These are phyloP conservation scores for Chimonanthus salicifolius DNA, from an alignment of 164 flowering plant species.

Conservation along the genomic window DNA sequence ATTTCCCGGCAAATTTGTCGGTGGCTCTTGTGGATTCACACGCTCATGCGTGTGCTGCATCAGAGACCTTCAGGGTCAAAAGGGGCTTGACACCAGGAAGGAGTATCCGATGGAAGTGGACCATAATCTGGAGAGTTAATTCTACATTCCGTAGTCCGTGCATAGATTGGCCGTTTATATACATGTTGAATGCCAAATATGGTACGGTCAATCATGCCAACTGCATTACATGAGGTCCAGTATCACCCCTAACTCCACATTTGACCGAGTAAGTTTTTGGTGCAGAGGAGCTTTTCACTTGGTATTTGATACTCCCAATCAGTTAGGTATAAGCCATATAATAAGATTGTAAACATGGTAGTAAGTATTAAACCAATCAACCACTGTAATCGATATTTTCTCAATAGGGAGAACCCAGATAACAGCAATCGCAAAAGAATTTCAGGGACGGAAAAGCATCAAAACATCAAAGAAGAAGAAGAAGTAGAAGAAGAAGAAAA, in stretches of 20 bases:
- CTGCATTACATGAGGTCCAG: conserved; percentile 81
- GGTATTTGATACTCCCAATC: conserved; percentile 63
- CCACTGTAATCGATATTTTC: conserved; percentile 51
- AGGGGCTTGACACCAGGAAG: conserved; percentile 88
- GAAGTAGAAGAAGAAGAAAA: too few species aligned
- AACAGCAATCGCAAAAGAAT: too few species aligned
- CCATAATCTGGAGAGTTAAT: conserved; percentile 67
- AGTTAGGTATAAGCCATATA: conserved; percentile 65
- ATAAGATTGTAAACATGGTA: conserved; percentile 31
- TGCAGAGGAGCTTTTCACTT: conserved; percentile 18
- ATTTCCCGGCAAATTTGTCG: too few species aligned
- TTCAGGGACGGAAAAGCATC: not conserved
- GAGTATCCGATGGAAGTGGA: conserved; percentile 65
- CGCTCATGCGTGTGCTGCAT: too few species aligned
- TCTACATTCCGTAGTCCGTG: conserved; percentile 61
- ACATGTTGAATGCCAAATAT: conserved; percentile 62
- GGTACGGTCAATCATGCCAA: conserved; percentile 70
- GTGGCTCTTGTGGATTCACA: too few species aligned
- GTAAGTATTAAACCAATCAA: conserved; percentile 33
- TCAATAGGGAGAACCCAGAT: conserved; percentile 35
- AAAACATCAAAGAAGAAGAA: not conserved
- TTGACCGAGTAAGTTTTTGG: conserved; percentile 41
- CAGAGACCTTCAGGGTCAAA: conserved; percentile 83
- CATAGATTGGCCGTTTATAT: conserved; percentile 52
- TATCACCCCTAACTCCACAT: conserved; percentile 75